Conservation (phyloP, 2,329 filamentous ascomycete genomes). For the Calcarisporium arbuscula region DNA sequence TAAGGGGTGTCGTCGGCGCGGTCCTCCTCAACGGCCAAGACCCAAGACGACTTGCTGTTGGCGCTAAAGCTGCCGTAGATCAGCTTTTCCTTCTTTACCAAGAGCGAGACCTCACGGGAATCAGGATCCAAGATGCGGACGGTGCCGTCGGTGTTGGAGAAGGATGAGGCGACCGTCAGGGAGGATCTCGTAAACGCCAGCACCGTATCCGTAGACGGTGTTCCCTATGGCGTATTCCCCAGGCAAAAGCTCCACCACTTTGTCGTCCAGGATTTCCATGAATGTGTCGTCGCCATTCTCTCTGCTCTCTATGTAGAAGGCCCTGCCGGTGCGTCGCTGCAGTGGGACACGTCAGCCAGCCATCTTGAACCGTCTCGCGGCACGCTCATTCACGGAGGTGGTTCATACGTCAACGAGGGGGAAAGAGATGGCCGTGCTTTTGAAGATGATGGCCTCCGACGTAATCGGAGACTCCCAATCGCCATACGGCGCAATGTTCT, state of each 20-base stretch:
- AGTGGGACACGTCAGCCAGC: not conserved
- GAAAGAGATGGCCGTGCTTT: conserved; percentile 23
- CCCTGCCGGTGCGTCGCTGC: conserved; percentile 22
- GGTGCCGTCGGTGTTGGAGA: conserved; percentile 37
- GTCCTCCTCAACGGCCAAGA: conserved; percentile 47
- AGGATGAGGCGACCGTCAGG: conserved; percentile 36
- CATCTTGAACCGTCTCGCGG: not conserved
- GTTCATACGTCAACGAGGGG: conserved; percentile 29
- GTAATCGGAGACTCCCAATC: conserved; percentile 34
- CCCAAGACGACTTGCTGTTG: conserved; percentile 30
- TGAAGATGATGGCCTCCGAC: conserved; percentile 27
- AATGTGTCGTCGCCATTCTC: conserved; percentile 37
- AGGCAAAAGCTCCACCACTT: conserved; percentile 34
- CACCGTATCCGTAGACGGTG: conserved; percentile 48
- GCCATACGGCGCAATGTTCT: conserved; percentile 28
- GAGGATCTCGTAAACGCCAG: conserved; percentile 34
- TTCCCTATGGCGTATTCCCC: conserved; percentile 35
- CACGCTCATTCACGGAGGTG: not conserved
- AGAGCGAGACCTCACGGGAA: conserved; percentile 22
- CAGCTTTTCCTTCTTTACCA: conserved; percentile 27
- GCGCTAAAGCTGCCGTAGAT: conserved; percentile 42
- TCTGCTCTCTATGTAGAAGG: conserved; percentile 32
- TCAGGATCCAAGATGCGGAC: conserved; percentile 36
- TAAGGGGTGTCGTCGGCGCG: conserved; percentile 29
- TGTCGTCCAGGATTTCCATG: conserved; percentile 30